Conservation (phyloP, 331 rosid species). For the Quercus lobata region DNA sequence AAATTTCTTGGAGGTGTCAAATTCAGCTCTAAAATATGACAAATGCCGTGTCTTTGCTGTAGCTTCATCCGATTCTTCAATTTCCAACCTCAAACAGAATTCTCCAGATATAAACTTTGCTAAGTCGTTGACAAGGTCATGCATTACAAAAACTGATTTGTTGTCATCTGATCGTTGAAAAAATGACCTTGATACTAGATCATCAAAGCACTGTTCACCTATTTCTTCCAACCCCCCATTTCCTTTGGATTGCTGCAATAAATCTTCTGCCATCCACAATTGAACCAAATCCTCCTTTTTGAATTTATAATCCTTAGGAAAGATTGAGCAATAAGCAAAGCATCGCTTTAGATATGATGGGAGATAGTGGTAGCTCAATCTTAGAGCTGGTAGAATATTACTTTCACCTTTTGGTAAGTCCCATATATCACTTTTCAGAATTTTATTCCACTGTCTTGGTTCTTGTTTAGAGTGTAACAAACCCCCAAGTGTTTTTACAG, state of each 20-base stretch:
- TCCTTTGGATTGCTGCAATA: constrained; percentile 1
- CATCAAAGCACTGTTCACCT: constrained; percentile 16
- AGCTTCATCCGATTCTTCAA: accelerated
- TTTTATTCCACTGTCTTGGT: background rate
- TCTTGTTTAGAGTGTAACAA: background rate
- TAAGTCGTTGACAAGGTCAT: constrained; percentile 27
- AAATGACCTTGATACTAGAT: constrained; percentile 12
- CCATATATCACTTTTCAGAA: constrained; percentile 2
- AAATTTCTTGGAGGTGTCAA: background rate
- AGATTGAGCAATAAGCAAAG: constrained; percentile 21
- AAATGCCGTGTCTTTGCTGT: background rate
- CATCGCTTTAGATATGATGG: constrained; percentile 18
- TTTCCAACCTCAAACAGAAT: background rate
- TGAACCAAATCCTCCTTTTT: constrained; percentile 13
- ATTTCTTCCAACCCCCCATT: constrained; percentile 2
- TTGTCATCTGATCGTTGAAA: background rate
- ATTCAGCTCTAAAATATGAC: background rate
- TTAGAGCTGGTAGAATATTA: constrained; percentile 13
- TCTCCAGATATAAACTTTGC: constrained; percentile 3
- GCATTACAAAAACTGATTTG: constrained; percentile 4
- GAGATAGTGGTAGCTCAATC: constrained; percentile 14
- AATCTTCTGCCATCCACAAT: constrained; percentile 25
- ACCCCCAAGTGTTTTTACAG: constrained; percentile 18
- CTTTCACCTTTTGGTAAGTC: background rate
- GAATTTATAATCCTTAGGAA: constrained; percentile 8